Evolutionary conservation across 2,329 filamentous ascomycete genomes (phyloP).

Genomic region (Neophaeococcomyces aloes): DNA sequence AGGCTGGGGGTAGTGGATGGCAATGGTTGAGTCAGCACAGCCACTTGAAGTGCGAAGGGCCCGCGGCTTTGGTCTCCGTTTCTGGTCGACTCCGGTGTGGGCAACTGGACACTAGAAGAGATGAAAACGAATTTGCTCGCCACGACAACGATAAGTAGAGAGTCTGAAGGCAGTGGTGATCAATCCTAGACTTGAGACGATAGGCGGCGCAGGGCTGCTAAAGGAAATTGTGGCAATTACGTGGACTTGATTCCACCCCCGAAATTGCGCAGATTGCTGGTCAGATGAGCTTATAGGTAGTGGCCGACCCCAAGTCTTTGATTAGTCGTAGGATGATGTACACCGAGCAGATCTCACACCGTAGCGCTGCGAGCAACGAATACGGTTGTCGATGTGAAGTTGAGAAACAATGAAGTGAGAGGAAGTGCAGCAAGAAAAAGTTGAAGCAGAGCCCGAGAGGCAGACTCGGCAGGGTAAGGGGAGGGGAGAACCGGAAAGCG

Average conservation of each 20-base stretch:
- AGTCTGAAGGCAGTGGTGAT: constrained; percentile 6
- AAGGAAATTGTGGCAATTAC: constrained; percentile 23
- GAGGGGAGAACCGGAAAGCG: background rate
- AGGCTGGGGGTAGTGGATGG: background rate
- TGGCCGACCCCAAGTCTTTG: background rate
- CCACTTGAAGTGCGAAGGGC: background rate
- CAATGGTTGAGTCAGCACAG: background rate
- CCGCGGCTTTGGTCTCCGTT: background rate
- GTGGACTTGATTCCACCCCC: constrained; percentile 16
- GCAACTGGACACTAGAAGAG: background rate
- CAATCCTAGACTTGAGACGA: constrained; percentile 6
- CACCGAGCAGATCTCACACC: background rate
- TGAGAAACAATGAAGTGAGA: constrained; percentile 6
- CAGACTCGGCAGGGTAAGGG: constrained; percentile 1
- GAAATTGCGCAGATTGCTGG: constrained; percentile 16
- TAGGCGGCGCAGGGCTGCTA: constrained; percentile 14
- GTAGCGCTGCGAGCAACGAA: background rate
- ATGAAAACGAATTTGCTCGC: constrained; percentile 2
- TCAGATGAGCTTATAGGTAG: background rate
- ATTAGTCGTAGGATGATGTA: constrained; percentile 2
- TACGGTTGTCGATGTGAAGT: background rate
- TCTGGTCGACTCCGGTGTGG: background rate
- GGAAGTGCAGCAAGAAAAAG: constrained; percentile 1
- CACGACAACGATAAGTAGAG: constrained; percentile 7
- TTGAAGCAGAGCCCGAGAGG: constrained; percentile 4